Evolutionary conservation across 2,329 filamentous ascomycete genomes (phyloP).

Genomic region (Aphanocladium album): DNA sequence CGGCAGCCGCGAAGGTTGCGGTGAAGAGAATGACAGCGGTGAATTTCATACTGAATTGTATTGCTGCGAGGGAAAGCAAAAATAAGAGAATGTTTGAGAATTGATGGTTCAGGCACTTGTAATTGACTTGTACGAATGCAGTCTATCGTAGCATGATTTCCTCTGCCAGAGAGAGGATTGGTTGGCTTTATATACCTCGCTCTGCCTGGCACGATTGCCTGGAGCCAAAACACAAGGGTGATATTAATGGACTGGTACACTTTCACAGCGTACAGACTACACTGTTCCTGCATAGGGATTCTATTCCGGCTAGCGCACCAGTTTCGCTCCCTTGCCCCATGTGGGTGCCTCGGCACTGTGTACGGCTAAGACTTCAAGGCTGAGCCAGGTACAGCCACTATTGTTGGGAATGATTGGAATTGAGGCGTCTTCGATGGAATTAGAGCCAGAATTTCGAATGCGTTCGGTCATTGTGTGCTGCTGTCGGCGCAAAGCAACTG

Average conservation of each 20-base stretch:
- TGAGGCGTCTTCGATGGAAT: too few species aligned
- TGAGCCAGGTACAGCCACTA: too few species aligned
- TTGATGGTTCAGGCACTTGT: not conserved
- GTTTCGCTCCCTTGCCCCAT: too few species aligned
- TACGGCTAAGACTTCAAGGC: too few species aligned
- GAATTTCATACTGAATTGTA: not conserved
- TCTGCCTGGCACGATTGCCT: too few species aligned
- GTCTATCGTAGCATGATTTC: not conserved
- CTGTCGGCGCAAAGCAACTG: not conserved
- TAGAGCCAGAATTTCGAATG: not conserved
- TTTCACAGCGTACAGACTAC: too few species aligned
- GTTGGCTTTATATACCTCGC: not conserved
- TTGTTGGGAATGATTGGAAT: too few species aligned
- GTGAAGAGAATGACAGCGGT: not conserved
- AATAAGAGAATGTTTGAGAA: not conserved
- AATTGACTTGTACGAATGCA: not conserved
- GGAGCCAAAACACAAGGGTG: too few species aligned
- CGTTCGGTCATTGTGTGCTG: constrained; percentile 13
- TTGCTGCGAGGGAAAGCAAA: not conserved
- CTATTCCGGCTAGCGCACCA: too few species aligned
- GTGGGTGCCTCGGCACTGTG: too few species aligned
- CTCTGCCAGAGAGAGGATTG: not conserved
- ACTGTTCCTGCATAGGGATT: too few species aligned
- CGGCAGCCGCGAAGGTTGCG: not conserved
- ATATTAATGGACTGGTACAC: too few species aligned